phyloP scores from a whole-genome alignment of 331 rosid species.

The Cucumis variabilis region DNA sequence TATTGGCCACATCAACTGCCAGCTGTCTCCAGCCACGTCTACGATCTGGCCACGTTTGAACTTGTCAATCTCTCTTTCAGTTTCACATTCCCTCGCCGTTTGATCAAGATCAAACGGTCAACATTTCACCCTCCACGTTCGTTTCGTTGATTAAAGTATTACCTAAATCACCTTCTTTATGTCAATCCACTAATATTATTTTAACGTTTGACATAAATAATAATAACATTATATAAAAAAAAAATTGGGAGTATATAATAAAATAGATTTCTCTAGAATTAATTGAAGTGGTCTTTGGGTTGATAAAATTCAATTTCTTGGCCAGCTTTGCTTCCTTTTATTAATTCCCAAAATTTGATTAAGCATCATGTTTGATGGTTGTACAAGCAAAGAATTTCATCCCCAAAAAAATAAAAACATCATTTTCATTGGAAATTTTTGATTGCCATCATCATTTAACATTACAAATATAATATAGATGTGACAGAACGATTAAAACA shows the following conservation, averaged over 20 bases:
- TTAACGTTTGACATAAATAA: neutral
- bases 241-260: too few relatives aligned
- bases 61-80: slow-evolving; percentile 19
- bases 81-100: neutral
- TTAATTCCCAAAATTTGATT: neutral
- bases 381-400: slow-evolving; percentile 29
- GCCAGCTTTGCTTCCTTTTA: slow-evolving; percentile 32
- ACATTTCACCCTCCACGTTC: neutral
- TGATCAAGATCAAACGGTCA: slow-evolving; percentile 11
- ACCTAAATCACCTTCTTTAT: neutral
- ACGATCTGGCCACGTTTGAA: slow-evolving; percentile 49
- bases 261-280: slow-evolving; percentile 3
- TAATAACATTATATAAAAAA: neutral
- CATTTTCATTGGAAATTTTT: neutral
- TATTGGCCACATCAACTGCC: slow-evolving; percentile 46
- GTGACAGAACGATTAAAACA: neutral
- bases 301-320: slow-evolving; percentile 29
- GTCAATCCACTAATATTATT: slow-evolving; percentile 26
- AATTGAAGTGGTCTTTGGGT: slow-evolving; percentile 34
- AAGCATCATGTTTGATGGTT: neutral
- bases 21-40: slow-evolving; percentile 45
- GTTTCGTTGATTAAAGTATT: neutral
- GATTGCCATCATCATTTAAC: neutral
- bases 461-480: neutral
- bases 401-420: too few relatives aligned